Evolutionary conservation across 345 rosid species (phyloP).

Genomic region (Acer negundo): DNA sequence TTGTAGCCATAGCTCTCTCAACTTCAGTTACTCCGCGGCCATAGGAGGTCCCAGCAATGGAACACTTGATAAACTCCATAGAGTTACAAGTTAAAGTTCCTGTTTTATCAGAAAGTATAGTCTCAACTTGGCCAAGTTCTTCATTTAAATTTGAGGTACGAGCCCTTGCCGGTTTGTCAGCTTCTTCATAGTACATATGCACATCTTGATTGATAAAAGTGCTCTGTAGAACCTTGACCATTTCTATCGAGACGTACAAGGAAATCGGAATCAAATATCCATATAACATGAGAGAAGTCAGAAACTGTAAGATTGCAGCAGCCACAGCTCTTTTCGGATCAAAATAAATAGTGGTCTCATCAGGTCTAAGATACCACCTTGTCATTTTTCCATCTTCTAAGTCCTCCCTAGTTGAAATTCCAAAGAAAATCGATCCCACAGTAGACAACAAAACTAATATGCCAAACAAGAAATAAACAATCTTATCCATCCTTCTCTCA

Average conservation of each 20-base stretch:
- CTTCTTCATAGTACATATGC: conserved; percentile 82
- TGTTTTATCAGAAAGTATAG: conserved; percentile 88
- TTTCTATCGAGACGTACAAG: conserved; percentile 87
- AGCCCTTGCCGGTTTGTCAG: conserved; percentile 87
- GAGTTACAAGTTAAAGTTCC: conserved; percentile 97
- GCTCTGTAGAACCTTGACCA: conserved; percentile 93
- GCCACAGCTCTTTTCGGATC: conserved; percentile 59
- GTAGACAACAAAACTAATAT: conserved; percentile 62
- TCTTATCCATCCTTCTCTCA: conserved; percentile 81
- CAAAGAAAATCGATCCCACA: conserved; percentile 74
- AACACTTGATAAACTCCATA: conserved; percentile 94
- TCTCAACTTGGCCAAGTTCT: conserved; percentile 97
- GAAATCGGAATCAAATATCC: conserved; percentile 93
- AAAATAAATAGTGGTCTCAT: conserved; percentile 61
- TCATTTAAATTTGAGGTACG: conserved; percentile 97
- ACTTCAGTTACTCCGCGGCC: conserved; percentile 90
- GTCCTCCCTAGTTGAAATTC: conserved; percentile 72
- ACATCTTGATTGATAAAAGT: conserved; percentile 82
- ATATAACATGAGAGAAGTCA: conserved; percentile 87
- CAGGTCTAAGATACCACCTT: conserved; percentile 98
- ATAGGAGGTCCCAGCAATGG: conserved; percentile 80
- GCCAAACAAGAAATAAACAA: conserved; percentile 71
- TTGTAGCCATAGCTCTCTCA: conserved; percentile 75
- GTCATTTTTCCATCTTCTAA: conserved; percentile 62
- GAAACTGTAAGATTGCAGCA: conserved; percentile 70